These are phyloP conservation scores for Tirmania nivea DNA, from an alignment of 495 filamentous ascomycete species.

Conservation along the genomic window DNA sequence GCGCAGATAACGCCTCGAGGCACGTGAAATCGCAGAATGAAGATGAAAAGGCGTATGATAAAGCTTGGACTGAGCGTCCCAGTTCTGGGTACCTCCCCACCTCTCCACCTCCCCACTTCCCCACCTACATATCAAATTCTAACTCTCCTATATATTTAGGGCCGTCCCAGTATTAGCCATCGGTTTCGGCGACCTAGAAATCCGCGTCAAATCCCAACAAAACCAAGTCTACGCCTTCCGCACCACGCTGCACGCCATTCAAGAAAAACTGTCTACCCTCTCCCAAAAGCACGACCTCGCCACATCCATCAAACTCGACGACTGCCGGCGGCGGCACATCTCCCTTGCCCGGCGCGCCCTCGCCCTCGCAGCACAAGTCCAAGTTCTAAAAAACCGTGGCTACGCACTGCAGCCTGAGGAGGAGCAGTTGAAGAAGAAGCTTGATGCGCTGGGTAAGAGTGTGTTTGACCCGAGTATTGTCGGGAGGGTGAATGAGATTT, in stretches of 20 bases:
- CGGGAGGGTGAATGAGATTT: conserved; percentile 80
- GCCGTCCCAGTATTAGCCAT: conserved; percentile 28
- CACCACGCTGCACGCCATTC: conserved; percentile 73
- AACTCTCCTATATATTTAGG: conserved; percentile 2
- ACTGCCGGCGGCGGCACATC: conserved; percentile 58
- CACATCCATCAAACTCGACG: conserved; percentile 55
- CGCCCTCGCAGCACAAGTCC: conserved; percentile 69
- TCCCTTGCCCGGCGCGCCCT: conserved; percentile 63
- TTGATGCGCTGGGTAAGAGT: conserved; percentile 47
- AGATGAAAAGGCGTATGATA: conserved; percentile 75
- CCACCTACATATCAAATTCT: not conserved
- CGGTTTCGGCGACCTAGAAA: conserved; percentile 48
- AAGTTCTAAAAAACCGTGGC: conserved; percentile 73
- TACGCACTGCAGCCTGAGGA: conserved; percentile 83
- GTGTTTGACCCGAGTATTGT: conserved; percentile 67
- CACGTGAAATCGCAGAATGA: conserved; percentile 58
- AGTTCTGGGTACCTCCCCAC: conserved; percentile 55
- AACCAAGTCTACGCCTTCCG: conserved; percentile 51
- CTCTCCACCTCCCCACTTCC: not conserved
- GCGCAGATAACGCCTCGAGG: conserved; percentile 54
- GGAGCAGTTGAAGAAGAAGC: conserved; percentile 71
- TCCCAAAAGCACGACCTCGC: conserved; percentile 65
- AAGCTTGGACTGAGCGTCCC: conserved; percentile 68
- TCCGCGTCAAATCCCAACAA: conserved; percentile 57
- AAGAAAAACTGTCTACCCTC: conserved; percentile 54